Conservation (phyloP, 2,329 filamentous ascomycete species). For the Graphium sp. region DNA sequence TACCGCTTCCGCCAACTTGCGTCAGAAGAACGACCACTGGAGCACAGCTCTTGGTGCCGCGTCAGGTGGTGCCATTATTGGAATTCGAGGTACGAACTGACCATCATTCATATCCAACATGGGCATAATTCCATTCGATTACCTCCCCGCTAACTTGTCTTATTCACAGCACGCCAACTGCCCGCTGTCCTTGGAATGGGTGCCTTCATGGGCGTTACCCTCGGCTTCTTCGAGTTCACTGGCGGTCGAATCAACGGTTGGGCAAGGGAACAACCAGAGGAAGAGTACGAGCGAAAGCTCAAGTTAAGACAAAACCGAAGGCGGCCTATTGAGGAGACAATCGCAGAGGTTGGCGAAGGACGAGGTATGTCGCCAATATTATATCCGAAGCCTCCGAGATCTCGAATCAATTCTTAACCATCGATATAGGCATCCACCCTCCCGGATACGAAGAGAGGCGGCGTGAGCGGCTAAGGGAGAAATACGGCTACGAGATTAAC, state of each 20-base stretch:
- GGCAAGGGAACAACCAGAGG: slow-evolving; percentile 33
- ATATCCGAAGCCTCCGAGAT: not conserved
- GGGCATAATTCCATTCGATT: not conserved
- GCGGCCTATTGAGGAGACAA: slow-evolving; percentile 60
- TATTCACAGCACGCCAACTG: slow-evolving; percentile 30
- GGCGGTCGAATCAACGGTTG: slow-evolving; percentile 38
- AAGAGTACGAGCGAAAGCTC: slow-evolving; percentile 64
- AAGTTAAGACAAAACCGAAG: slow-evolving; percentile 56
- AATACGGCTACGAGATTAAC: slow-evolving; percentile 74
- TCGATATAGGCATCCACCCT: slow-evolving; percentile 52
- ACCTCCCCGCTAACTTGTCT: slow-evolving; percentile 4
- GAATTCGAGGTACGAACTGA: slow-evolving; percentile 49
- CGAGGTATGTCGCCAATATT: slow-evolving; percentile 41
- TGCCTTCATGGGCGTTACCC: slow-evolving; percentile 30
- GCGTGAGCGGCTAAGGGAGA: slow-evolving; percentile 64
- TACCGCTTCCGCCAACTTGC: slow-evolving; percentile 65
- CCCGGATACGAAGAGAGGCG: slow-evolving; percentile 76
- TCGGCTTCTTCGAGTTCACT: slow-evolving; percentile 52
- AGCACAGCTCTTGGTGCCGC: slow-evolving; percentile 66
- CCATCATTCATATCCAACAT: not conserved
- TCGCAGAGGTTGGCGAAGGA: slow-evolving; percentile 71
- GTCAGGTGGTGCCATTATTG: slow-evolving; percentile 54
- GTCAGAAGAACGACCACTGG: slow-evolving; percentile 65
- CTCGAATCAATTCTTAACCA: slow-evolving; percentile 4
- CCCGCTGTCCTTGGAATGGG: slow-evolving; percentile 56